Percentiles rank a stretch among this genome's conserved stretches.
These are phyloP conservation scores for Diplotaxis tenuifolia DNA, from an alignment of 345 rosid species.

Conservation along the genomic window DNA sequence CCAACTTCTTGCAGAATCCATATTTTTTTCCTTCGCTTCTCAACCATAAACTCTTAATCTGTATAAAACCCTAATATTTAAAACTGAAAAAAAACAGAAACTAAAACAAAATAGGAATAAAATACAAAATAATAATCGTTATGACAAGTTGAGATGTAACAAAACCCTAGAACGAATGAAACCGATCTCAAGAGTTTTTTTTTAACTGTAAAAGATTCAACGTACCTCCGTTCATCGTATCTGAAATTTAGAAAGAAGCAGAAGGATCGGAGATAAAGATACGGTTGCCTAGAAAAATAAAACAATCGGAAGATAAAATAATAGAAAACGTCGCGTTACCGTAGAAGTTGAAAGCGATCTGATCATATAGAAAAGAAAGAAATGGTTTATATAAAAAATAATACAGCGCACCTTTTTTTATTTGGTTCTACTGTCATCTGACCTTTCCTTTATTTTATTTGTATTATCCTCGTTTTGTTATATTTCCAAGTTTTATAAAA, in stretches of 20 bases:
- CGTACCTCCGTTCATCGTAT: constrained; percentile 21
- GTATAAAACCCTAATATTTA: not conserved
- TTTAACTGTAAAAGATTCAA: not conserved
- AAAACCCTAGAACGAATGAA: constrained; percentile 3
- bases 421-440: too few relatives aligned
- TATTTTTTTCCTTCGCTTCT: not conserved
- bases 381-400: not conserved
- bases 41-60: not conserved
- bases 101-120: not conserved
- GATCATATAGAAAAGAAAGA: constrained; percentile 8
- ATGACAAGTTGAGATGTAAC: not conserved
- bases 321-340: constrained; percentile 28
- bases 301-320: not conserved
- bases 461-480: too few relatives aligned
- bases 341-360: constrained; percentile 24
- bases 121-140: not conserved
- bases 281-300: not conserved
- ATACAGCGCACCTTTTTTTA: too few relatives aligned
- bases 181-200: not conserved
- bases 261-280: constrained; percentile 17
- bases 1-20: not conserved
- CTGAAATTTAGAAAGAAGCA: constrained; percentile 19
- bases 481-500: too few relatives aligned
- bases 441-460: too few relatives aligned
- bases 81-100: not conserved